A percentile compares a stretch with the other conserved stretches of the same genome.
phyloP scores from a whole-genome alignment of 2,329 filamentous ascomycete species.

The Talaromyces atroroseus region DNA sequence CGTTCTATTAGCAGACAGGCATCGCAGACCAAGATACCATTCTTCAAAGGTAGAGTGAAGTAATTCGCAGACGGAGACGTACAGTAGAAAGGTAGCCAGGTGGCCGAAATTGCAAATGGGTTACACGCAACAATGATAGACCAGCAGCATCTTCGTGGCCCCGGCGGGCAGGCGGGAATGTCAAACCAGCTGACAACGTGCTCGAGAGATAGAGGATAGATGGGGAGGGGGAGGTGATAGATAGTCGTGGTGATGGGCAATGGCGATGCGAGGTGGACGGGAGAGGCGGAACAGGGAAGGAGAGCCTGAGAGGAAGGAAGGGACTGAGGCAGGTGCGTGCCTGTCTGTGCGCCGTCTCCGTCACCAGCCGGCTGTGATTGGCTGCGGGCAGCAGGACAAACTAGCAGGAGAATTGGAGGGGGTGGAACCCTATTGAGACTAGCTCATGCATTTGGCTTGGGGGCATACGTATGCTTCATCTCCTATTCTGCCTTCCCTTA shows the following conservation, averaged over 20 bases:
- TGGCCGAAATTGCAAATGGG: not conserved
- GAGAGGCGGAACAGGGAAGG: not conserved
- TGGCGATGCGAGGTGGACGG: not conserved
- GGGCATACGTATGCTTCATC: too few relatives aligned
- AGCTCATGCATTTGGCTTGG: not conserved
- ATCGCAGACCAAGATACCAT: too few relatives aligned
- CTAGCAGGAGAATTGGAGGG: not conserved
- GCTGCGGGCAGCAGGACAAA: too few relatives aligned
- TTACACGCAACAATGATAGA: not conserved
- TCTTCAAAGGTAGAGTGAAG: not conserved
- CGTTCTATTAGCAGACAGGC: not conserved
- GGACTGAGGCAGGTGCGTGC: not conserved
- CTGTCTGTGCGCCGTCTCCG: not conserved
- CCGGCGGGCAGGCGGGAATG: not conserved
- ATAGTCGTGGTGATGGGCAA: not conserved
- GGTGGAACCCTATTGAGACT: not conserved
- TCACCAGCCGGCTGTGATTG: not conserved
- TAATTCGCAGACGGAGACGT: not conserved
- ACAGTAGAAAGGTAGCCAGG: not conserved
- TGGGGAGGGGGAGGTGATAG: not conserved
- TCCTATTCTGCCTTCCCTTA: too few relatives aligned
- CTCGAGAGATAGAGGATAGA: not conserved
- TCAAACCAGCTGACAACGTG: not conserved
- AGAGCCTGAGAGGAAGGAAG: too few relatives aligned
- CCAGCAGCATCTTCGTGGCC: conserved; percentile 9